Evolutionary conservation across 2,329 filamentous ascomycete genomes (phyloP).

Genomic region (Verticillium albo-atrum): DNA sequence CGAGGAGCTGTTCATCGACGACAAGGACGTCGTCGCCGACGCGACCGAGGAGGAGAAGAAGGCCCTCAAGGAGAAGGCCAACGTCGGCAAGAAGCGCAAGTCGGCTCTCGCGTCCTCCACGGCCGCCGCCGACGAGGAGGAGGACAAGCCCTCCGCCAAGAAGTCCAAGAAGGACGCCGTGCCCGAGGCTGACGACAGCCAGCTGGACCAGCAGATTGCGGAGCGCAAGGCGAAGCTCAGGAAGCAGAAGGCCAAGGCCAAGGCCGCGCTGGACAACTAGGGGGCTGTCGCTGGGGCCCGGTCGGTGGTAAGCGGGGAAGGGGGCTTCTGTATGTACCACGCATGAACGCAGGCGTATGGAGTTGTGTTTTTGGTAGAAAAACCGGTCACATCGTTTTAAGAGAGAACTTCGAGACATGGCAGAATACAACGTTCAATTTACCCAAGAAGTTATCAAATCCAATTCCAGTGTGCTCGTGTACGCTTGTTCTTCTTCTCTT

Average conservation of each 20-base stretch:
- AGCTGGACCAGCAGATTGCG: conserved; percentile 55
- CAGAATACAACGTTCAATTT: conserved; percentile 9
- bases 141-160: conserved; percentile 27
- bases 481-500: background rate
- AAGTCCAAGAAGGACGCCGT: conserved; percentile 15
- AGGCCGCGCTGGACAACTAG: conserved; percentile 44
- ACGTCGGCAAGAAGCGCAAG: conserved; percentile 63
- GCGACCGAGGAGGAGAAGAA: conserved; percentile 44
- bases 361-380: conserved; percentile 11
- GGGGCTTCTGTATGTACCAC: conserved; percentile 11
- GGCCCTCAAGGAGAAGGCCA: conserved; percentile 44
- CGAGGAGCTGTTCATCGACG: conserved; percentile 84
- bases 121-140: conserved; percentile 17
- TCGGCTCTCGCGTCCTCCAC: conserved; percentile 27
- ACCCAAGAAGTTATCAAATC: background rate
- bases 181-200: conserved; percentile 44
- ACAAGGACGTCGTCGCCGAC: conserved; percentile 66
- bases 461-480: background rate
- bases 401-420: conserved; percentile 5
- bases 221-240: conserved; percentile 52
- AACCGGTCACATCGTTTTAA: conserved; percentile 7
- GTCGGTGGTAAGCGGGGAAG: conserved; percentile 1
- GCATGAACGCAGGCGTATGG: conserved; percentile 14
- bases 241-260: conserved; percentile 56
- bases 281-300: background rate